phyloP scores from a whole-genome alignment of 108 stramenopile species.

The Chaetoceros tenuissimus region DNA sequence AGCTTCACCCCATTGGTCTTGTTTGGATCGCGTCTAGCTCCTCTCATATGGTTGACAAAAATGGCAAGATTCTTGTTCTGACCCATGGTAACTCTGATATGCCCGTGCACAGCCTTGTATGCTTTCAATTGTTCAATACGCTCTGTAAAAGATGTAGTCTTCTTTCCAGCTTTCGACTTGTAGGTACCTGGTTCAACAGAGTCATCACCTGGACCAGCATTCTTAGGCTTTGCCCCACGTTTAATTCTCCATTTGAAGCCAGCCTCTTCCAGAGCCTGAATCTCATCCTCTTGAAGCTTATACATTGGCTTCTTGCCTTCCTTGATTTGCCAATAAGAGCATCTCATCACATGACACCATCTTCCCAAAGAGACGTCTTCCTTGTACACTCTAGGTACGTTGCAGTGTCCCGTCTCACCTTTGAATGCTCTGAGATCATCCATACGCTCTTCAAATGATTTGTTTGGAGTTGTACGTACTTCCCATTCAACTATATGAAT shows the following conservation, averaged over 20 bases:
- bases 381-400: background rate
- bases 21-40: conserved; percentile 2
- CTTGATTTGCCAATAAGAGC: background rate
- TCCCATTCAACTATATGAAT: conserved; percentile 1
- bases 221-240: background rate
- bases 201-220: background rate
- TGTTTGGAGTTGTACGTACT: background rate
- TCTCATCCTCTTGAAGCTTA: background rate
- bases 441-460: background rate
- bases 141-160: background rate
- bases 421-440: background rate
- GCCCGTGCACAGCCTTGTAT: background rate
- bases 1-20: conserved; percentile 21
- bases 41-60: background rate
- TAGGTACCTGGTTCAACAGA: background rate
- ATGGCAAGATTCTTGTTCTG: background rate
- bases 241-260: background rate
- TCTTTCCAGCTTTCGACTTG: background rate
- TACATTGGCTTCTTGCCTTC: background rate
- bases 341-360: background rate
- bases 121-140: background rate
- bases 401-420: background rate
- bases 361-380: background rate
- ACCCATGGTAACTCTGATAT: background rate
- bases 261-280: background rate